Conservation (phyloP, 1,139 yeast species). For the Magnusiomyces clavatus region DNA sequence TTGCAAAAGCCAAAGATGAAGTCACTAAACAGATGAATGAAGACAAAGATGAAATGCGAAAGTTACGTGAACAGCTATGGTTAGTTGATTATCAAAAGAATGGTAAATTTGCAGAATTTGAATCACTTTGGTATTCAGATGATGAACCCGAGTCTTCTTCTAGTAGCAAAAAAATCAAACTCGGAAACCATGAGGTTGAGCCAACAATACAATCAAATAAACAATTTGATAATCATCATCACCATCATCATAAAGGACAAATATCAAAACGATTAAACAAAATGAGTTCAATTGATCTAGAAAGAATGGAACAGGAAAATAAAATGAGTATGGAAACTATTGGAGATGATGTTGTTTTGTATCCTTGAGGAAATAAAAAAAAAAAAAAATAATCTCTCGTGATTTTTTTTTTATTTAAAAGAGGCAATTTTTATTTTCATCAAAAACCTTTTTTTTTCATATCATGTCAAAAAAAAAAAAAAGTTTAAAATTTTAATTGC, state of each 20-base stretch:
- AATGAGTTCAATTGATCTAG: constrained; percentile 35
- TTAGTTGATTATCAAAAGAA: constrained; percentile 44
- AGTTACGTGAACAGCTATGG: constrained; percentile 72
- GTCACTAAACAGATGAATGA: constrained; percentile 75
- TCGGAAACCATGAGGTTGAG: not conserved
- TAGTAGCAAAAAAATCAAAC: too few species aligned
- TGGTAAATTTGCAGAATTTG: constrained; percentile 48
- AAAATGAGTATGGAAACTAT: constrained; percentile 25
- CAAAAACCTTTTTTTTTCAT: not conserved
- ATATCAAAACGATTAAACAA: not conserved
- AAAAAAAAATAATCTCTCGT: not conserved
- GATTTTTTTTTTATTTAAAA: not conserved
- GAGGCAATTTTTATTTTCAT: not conserved
- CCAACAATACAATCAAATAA: not conserved
- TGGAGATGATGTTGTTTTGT: not conserved
- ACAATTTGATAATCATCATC: not conserved
- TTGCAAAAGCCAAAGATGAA: constrained; percentile 35
- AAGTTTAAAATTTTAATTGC: not conserved
- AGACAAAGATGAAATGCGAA: constrained; percentile 71
- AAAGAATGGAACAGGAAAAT: constrained; percentile 48
- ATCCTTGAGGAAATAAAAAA: not conserved
- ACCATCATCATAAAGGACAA: not conserved
- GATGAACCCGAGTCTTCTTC: not conserved
- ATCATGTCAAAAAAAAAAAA: not conserved
- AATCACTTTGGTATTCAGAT: constrained; percentile 46